Conservation (phyloP, 83 land plant genomes). For the Picea abies region DNA sequence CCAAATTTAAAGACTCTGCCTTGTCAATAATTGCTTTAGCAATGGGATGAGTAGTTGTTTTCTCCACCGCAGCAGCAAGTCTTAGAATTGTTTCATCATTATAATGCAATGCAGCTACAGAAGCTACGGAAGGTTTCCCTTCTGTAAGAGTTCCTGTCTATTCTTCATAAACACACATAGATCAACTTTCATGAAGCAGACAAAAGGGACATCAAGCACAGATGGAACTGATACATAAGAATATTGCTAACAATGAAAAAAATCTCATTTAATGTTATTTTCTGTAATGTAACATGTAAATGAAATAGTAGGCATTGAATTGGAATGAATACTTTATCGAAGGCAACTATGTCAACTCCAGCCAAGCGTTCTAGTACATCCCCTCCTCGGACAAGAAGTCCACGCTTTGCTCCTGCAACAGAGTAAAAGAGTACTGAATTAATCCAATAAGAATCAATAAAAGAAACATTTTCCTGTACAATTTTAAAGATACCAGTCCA, state of each 20-base stretch:
- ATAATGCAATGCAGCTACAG: slow-evolving; percentile 53
- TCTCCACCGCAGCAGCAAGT: slow-evolving; percentile 96
- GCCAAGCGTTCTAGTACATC: slow-evolving; percentile 97
- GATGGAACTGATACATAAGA: neutral
- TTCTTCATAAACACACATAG: slow-evolving; percentile 11
- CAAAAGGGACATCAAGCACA: neutral
- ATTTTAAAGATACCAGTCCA: no score
- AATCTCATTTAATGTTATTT: no score
- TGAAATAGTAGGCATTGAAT: neutral
- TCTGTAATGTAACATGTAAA: no score
- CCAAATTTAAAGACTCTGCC: slow-evolving; percentile 60
- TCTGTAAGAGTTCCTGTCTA: slow-evolving; percentile 96
- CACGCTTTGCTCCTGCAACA: slow-evolving; percentile 87
- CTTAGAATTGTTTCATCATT: slow-evolving; percentile 60
- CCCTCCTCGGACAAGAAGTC: slow-evolving; percentile 94
- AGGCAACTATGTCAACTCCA: slow-evolving; percentile 63
- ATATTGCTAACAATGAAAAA: neutral
- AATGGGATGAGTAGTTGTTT: slow-evolving; percentile 88
- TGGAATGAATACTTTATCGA: slow-evolving; percentile 71
- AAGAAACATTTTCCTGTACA: neutral
- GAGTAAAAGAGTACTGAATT: neutral
- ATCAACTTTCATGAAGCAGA: neutral
- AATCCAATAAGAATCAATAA: neutral
- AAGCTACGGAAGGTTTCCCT: slow-evolving; percentile 84
- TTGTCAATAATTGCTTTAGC: slow-evolving; percentile 77